Evolutionary conservation across 2,329 filamentous ascomycete genomes (phyloP).

Genomic region (Elsinoe australis): DNA sequence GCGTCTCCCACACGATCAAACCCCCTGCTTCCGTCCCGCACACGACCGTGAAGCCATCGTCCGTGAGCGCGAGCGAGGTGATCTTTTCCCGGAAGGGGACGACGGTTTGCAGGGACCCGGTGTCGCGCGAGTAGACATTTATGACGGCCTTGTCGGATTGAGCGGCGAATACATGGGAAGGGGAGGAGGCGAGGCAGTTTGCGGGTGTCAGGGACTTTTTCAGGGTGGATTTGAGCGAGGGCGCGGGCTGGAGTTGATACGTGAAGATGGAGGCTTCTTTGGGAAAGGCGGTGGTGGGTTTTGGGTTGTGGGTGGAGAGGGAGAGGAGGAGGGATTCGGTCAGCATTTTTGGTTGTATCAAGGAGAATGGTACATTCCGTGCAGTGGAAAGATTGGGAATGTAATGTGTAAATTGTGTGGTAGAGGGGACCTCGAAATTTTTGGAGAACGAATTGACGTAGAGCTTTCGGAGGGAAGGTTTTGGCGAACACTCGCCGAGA

Average conservation of each 20-base stretch:
- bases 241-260: slow-evolving; percentile 71
- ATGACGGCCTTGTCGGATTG: slow-evolving; percentile 87
- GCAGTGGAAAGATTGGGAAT: no score
- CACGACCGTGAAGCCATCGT: slow-evolving; percentile 59
- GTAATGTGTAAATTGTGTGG: no score
- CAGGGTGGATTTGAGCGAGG: slow-evolving; percentile 67
- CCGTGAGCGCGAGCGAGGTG: slow-evolving; percentile 64
- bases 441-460: no score
- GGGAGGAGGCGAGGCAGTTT: slow-evolving; percentile 72
- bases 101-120: slow-evolving; percentile 79
- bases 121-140: slow-evolving; percentile 79
- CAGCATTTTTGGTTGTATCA: slow-evolving; percentile 37
- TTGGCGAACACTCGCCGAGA: no score
- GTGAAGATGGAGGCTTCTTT: slow-evolving; percentile 83
- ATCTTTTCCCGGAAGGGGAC: slow-evolving; percentile 85
- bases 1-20: slow-evolving; percentile 83
- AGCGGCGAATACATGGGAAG: slow-evolving; percentile 80
- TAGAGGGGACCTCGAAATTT: no score
- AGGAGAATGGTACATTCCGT: no score
- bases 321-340: slow-evolving; percentile 45
- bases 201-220: slow-evolving; percentile 83
- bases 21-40: slow-evolving; percentile 80
- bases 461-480: no score
- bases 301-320: slow-evolving; percentile 37
- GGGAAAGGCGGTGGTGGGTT: slow-evolving; percentile 42